phyloP scores from a whole-genome alignment of 2,329 filamentous ascomycete genomes.

The Phoma sp. region DNA sequence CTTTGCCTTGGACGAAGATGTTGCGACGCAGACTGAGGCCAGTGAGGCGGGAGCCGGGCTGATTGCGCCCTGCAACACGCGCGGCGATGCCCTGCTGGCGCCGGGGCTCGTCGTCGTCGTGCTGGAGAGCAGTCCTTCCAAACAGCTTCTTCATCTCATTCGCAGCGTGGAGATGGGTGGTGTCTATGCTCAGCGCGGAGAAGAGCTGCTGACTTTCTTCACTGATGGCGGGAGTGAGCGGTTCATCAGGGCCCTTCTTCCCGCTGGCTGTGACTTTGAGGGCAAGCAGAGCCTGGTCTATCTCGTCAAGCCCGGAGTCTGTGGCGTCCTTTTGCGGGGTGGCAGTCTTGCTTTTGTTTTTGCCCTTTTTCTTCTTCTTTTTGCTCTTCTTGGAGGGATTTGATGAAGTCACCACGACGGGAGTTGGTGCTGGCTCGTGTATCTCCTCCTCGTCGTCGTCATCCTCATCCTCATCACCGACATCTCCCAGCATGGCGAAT shows the following conservation, averaged over 20 bases:
- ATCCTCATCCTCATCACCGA: slow-evolving; percentile 50
- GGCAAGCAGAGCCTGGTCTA: slow-evolving; percentile 69
- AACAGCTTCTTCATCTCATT: slow-evolving; percentile 90
- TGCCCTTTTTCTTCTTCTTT: slow-evolving; percentile 71
- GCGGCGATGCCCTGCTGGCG: slow-evolving; percentile 65
- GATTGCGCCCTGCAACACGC: slow-evolving; percentile 63
- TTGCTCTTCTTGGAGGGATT: slow-evolving; percentile 55
- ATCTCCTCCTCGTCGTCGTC: slow-evolving; percentile 42
- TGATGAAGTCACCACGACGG: slow-evolving; percentile 25
- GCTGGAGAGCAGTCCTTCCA: slow-evolving; percentile 69
- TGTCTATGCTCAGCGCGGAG: slow-evolving; percentile 67
- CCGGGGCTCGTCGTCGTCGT: slow-evolving; percentile 61
- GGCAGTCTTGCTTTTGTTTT: slow-evolving; percentile 51
- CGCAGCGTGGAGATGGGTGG: slow-evolving; percentile 79
- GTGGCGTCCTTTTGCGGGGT: slow-evolving; percentile 28
- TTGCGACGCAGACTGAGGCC: slow-evolving; percentile 79
- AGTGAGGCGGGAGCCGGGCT: slow-evolving; percentile 66
- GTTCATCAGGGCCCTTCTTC: slow-evolving; percentile 26
- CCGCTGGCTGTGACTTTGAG: slow-evolving; percentile 53
- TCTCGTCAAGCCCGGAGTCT: slow-evolving; percentile 63
- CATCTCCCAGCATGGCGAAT: slow-evolving; percentile 56
- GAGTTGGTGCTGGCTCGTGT: slow-evolving; percentile 42
- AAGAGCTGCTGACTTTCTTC: slow-evolving; percentile 58
- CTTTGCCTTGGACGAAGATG: slow-evolving; percentile 84
- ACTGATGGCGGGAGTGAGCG: slow-evolving; percentile 32